phyloP scores from a whole-genome alignment of 2,329 filamentous ascomycete genomes.

The Xylariomycetidae sp. region DNA sequence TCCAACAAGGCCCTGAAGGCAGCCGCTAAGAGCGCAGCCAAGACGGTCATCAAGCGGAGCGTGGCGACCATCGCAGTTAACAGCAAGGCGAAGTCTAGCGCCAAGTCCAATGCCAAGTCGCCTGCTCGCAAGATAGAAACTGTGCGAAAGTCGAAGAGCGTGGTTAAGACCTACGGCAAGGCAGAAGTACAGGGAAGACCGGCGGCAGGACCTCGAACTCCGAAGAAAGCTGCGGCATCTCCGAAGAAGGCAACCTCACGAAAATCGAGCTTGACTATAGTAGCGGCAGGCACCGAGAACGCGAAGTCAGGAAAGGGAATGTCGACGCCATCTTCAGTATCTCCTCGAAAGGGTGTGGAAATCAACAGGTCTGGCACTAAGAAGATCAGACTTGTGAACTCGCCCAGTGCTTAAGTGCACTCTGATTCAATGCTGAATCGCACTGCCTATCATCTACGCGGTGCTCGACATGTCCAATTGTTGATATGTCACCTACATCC shows the following conservation, averaged over 20 bases:
- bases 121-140: too few species aligned
- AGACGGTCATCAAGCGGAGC: slow-evolving; percentile 33
- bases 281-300: slow-evolving; percentile 15
- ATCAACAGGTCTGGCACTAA: too few species aligned
- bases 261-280: slow-evolving; percentile 19
- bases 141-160: too few species aligned
- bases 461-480: too few species aligned
- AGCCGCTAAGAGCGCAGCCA: slow-evolving; percentile 29
- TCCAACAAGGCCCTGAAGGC: slow-evolving; percentile 28
- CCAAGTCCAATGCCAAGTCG: background rate
- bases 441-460: too few species aligned
- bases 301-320: slow-evolving; percentile 4
- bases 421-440: too few species aligned
- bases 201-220: background rate
- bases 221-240: too few species aligned
- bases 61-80: slow-evolving; percentile 35
- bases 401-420: slow-evolving; percentile 33
- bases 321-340: slow-evolving; percentile 5
- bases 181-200: slow-evolving; percentile 1
- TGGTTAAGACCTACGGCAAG: too few species aligned
- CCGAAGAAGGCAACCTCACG: slow-evolving; percentile 16
- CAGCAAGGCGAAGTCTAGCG: slow-evolving; percentile 21
- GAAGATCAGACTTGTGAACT: slow-evolving; percentile 26
- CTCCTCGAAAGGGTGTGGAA: slow-evolving; percentile 17
- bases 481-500: too few species aligned